Conservation (phyloP, 2,329 filamentous ascomycete species). For the Pseudomassariella vexata region DNA sequence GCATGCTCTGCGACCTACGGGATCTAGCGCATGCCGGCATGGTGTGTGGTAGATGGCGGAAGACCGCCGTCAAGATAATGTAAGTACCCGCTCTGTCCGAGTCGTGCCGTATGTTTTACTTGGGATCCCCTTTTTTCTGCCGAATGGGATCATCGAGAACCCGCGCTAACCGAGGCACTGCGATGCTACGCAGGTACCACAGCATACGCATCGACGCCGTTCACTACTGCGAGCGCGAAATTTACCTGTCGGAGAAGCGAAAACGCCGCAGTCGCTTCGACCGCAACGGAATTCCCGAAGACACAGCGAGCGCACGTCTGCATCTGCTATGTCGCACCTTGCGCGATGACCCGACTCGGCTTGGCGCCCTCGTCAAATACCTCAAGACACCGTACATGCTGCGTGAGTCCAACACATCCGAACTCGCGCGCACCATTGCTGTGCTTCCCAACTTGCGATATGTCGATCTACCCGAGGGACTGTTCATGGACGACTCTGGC, state of each 20-base stretch:
- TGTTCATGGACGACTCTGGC: constrained; percentile 73
- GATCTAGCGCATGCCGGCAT: constrained; percentile 76
- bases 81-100: no score
- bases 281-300: constrained; percentile 73
- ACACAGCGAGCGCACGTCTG: constrained; percentile 71
- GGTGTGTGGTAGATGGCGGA: constrained; percentile 68
- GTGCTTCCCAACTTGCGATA: constrained; percentile 81
- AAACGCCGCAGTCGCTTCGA: constrained; percentile 69
- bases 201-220: constrained; percentile 91
- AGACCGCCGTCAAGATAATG: constrained; percentile 46
- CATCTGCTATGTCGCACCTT: constrained; percentile 76
- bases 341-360: constrained; percentile 63
- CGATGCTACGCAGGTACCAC: constrained; percentile 66
- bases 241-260: constrained; percentile 71
- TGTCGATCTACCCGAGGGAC: constrained; percentile 83
- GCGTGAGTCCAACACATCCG: constrained; percentile 76
- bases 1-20: constrained; percentile 89
- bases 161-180: no score
- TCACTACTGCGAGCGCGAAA: constrained; percentile 88
- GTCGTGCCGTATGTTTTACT: constrained; percentile 1
- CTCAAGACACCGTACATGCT: constrained; percentile 95
- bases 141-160: no score
- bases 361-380: constrained; percentile 67
- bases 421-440: constrained; percentile 79
- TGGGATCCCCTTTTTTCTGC: constrained; percentile 1